Base-by-base conservation (phyloP, 2,329 filamentous ascomycete genomes). In the Clarireedia homoeocarpa region DNA sequence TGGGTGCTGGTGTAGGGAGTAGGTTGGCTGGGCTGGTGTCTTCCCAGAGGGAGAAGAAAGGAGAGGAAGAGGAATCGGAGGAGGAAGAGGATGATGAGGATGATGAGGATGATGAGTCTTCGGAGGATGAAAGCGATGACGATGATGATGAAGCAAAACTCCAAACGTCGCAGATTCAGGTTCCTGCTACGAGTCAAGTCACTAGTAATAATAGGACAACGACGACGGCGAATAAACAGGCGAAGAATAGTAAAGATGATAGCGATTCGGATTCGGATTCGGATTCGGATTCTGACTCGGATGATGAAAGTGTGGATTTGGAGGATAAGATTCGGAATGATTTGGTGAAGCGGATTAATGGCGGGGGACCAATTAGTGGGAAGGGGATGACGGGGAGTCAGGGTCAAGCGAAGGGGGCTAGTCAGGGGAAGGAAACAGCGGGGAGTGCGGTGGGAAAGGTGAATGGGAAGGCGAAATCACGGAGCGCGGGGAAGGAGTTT, bases 41-140 rank as follows among this genome's bases (percentile, higher is more conserved):
- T 30, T 30, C 10, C 7, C 7, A 9, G 27, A 10, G 27, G 27
- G 27, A 10, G 7, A 10, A 30, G 7, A 30, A 30, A 10, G 20
- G 20, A 20, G 27, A 30, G 27, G 27, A 30, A 30, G 27, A 30
- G 7, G 27, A 30, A 30, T 30, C 27, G 1, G 27, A 30, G 27
- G 7, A 30, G 5, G 61, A 58, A 20, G 20, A 20, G 20, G 20
- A 20, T 20, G 20, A 20, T 20, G 48, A 61, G 20, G 20, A 20
- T 20, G 20, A 20, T 20, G 48, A 61, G 5, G 52, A 55, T 4
- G 55, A 60, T 27, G 53, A 58, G 5, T 58, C 57, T n/a, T 61
- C 58, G 23, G 46, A 27, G 27, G 61, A 60, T 24, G 59, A 63
- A 5, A 53, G 58, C 2, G 48, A 58, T 2, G 56, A 51, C 26